A percentile compares a stretch with the other conserved stretches of the same genome.
phyloP scores from a whole-genome alignment of 257 asterid species.

The Linderniella brevidens region DNA sequence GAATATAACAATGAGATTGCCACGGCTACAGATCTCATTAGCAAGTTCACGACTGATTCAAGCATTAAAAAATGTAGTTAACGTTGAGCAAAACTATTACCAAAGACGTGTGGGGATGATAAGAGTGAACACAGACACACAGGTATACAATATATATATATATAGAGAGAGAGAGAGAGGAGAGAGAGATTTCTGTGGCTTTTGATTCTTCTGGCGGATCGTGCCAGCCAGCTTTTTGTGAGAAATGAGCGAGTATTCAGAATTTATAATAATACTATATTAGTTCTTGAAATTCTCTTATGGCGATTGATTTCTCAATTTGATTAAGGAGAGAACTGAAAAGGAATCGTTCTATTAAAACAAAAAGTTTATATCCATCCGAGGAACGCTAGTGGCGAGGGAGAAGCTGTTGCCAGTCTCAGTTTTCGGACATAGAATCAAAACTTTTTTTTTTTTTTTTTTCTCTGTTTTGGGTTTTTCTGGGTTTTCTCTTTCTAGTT shows the following conservation, averaged over 20 bases:
- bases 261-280: not conserved
- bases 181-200: not conserved
- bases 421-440: not conserved
- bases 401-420: slow-evolving; percentile 4
- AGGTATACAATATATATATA: not conserved
- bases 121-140: too few relatives aligned
- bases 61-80: too few relatives aligned
- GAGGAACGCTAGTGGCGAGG: not conserved
- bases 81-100: too few relatives aligned
- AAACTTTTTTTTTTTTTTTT: not conserved
- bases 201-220: not conserved
- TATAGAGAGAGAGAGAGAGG: not conserved
- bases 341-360: not conserved
- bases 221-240: slow-evolving; percentile 2
- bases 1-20: too few relatives aligned
- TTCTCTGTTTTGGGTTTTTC: not conserved
- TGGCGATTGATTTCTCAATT: not conserved
- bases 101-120: not conserved
- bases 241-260: not conserved
- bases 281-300: not conserved
- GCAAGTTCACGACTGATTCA: too few relatives aligned
- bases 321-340: not conserved
- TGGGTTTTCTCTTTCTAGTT: not conserved
- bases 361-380: too few relatives aligned
- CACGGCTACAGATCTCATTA: too few relatives aligned